phyloP scores from a whole-genome alignment of 2,329 filamentous ascomycete genomes.

The Aspergillus ibericus region DNA sequence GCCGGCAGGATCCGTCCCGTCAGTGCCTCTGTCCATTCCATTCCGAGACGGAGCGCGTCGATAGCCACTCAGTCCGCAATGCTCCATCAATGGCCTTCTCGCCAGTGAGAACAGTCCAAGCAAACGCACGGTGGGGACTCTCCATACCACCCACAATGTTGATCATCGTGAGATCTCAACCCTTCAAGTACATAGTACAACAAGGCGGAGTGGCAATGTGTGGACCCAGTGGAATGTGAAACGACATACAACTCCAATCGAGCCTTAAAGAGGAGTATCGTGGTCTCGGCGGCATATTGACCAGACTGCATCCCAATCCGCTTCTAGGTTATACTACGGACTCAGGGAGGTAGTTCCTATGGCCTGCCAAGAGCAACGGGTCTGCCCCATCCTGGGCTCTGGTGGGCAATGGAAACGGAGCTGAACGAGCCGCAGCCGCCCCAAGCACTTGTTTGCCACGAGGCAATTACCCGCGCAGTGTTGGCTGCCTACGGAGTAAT shows the following conservation, averaged over 20 bases:
- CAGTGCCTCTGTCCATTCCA: background rate
- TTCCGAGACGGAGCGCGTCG: background rate
- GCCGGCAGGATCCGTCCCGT: constrained; percentile 5
- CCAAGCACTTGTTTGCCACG: background rate
- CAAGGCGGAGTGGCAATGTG: background rate
- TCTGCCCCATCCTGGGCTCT: background rate
- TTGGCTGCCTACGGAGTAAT: background rate
- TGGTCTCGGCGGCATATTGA: background rate
- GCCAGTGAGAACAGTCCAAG: background rate
- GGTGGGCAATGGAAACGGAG: background rate
- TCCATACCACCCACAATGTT: background rate
- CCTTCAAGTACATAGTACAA: background rate
- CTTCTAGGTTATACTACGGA: too few species aligned
- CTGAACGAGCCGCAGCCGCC: background rate
- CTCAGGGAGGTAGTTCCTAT: background rate
- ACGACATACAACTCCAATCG: background rate
- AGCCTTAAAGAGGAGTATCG: background rate
- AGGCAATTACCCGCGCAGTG: background rate
- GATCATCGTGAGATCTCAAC: background rate
- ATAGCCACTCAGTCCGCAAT: background rate
- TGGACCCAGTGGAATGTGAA: background rate
- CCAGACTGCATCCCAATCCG: background rate
- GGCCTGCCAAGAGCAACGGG: background rate
- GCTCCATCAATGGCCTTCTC: background rate
- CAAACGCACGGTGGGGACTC: background rate